Conservation (phyloP, 2,329 filamentous ascomycete species). For the Sarocladium kiliense region DNA sequence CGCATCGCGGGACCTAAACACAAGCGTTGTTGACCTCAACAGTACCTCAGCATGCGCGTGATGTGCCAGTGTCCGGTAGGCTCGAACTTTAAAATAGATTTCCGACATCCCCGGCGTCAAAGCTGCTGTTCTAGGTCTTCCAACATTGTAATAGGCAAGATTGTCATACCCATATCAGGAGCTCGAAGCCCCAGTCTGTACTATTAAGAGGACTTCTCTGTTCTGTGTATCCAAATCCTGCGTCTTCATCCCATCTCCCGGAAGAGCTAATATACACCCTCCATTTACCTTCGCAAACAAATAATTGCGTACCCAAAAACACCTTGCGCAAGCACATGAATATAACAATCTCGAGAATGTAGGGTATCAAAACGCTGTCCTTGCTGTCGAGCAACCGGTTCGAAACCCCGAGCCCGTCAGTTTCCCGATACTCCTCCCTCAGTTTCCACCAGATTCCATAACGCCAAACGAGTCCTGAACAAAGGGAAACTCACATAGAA, state of each 20-base stretch:
- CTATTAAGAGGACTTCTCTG: neutral
- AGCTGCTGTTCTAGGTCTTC: too few relatives aligned
- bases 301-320: neutral
- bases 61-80: neutral
- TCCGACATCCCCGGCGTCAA: neutral
- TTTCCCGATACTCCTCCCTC: neutral
- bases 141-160: too few relatives aligned
- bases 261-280: neutral
- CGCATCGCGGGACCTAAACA: slow-evolving; percentile 7
- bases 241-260: neutral
- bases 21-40: neutral
- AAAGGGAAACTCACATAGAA: neutral
- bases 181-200: neutral
- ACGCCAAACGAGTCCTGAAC: neutral
- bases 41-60: neutral
- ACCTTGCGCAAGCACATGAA: neutral
- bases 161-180: neutral
- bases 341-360: neutral
- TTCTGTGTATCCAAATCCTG: neutral
- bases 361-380: neutral
- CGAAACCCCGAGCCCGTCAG: neutral
- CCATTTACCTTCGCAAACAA: too few relatives aligned
- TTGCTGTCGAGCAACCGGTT: neutral
- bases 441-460: neutral
- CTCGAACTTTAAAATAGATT: neutral